Percentiles rank a stretch among this genome's conserved stretches.
Evolutionary conservation across 768 basidiomycete species (phyloP).

Genomic region (Amanita thiersii): DNA sequence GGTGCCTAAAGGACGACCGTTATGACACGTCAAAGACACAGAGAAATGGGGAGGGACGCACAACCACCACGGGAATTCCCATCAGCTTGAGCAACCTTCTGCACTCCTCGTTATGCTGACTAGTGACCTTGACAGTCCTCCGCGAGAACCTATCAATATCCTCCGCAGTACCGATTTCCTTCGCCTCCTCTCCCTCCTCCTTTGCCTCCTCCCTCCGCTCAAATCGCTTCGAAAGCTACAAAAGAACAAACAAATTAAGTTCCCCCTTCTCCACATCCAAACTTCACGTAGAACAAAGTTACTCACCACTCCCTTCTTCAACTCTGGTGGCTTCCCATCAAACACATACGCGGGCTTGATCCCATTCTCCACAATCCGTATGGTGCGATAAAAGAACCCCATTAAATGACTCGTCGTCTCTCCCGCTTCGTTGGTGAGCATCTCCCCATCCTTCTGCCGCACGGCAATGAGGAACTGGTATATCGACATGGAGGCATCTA

Average conservation of each 20-base stretch:
- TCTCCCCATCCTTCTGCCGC: conserved; percentile 90
- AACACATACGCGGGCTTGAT: conserved; percentile 98
- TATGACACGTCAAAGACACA: conserved; percentile 3
- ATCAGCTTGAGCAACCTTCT: conserved; percentile 79
- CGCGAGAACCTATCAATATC: conserved; percentile 88
- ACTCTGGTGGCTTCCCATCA: conserved; percentile 95
- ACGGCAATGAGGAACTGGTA: conserved; percentile 99
- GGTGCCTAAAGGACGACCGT: conserved; percentile 58
- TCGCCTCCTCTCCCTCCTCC: conserved; percentile 92
- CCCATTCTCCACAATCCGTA: conserved; percentile 96
- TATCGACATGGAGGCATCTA: conserved; percentile 96
- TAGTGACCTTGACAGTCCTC: conserved; percentile 90
- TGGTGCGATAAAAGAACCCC: conserved; percentile 98
- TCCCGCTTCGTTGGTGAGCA: conserved; percentile 94
- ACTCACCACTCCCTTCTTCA: conserved; percentile 91
- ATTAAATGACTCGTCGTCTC: conserved; percentile 98
- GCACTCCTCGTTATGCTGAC: conserved; percentile 95
- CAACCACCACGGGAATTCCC: conserved; percentile 95
- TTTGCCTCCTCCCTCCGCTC: conserved; percentile 88
- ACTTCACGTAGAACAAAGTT: conserved; percentile 25
- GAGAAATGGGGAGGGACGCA: conserved; percentile 26
- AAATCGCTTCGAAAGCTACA: conserved; percentile 92
- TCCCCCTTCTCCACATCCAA: neutral
- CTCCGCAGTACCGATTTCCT: conserved; percentile 90
- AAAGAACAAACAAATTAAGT: conserved; percentile 6